phyloP scores from a whole-genome alignment of 2,329 filamentous ascomycete species.

The Aspergillus clavatus region DNA sequence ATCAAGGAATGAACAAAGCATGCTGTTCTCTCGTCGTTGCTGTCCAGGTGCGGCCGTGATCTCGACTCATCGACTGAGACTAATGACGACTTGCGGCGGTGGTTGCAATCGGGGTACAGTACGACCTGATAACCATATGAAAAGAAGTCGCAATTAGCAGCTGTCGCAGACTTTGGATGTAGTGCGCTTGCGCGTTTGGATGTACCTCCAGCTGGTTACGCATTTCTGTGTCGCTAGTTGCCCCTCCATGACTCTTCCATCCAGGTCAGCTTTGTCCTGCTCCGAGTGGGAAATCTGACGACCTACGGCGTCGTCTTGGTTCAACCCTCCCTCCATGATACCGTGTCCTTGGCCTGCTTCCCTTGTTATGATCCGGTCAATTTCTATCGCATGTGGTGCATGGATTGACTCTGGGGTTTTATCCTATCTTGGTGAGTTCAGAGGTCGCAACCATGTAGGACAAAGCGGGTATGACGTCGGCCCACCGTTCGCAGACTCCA shows the following conservation, averaged over 20 bases:
- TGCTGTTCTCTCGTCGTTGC: conserved; percentile 42
- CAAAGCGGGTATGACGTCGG: conserved; percentile 27
- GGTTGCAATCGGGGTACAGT: conserved; percentile 49
- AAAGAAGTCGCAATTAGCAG: conserved; percentile 1
- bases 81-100: conserved; percentile 58
- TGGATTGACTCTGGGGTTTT: too few species aligned
- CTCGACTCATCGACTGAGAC: conserved; percentile 42
- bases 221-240: conserved; percentile 30
- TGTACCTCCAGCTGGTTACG: conserved; percentile 36
- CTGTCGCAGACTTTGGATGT: not conserved
- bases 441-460: conserved; percentile 8
- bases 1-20: conserved; percentile 61
- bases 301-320: conserved; percentile 19
- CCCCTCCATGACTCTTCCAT: conserved; percentile 27
- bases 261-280: conserved; percentile 5
- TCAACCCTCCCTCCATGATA: conserved; percentile 4
- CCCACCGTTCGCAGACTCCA: conserved; percentile 5
- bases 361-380: not conserved
- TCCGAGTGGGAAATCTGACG: conserved; percentile 3
- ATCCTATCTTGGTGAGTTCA: too few species aligned
- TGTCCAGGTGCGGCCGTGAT: conserved; percentile 34
- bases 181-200: not conserved
- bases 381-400: not conserved
- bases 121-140: conserved; percentile 48
- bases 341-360: not conserved